These are phyloP conservation scores for Pisolithus marmoratus DNA, from an alignment of 768 basidiomycete genomes.

Conservation along the genomic window DNA sequence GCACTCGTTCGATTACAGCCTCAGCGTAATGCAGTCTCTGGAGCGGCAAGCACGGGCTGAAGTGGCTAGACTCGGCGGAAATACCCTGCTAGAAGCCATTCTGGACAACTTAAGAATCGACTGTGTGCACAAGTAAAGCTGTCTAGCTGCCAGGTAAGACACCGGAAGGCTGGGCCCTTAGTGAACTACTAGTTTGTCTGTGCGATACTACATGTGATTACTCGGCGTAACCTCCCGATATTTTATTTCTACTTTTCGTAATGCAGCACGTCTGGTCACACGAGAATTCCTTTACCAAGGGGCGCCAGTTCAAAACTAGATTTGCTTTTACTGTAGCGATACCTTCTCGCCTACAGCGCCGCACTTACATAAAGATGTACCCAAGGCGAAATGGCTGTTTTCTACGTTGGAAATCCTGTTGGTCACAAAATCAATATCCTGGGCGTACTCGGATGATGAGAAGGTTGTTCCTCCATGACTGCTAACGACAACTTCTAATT, in stretches of 20 bases:
- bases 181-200: no score
- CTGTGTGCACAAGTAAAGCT: conserved; percentile 1
- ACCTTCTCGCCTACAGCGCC: no score
- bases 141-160: no score
- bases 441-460: neutral
- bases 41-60: conserved; percentile 65
- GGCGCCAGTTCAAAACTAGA: no score
- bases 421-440: neutral
- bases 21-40: conserved; percentile 58
- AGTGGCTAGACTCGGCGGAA: conserved; percentile 73
- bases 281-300: no score
- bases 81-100: conserved; percentile 51
- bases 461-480: neutral
- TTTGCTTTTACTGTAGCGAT: no score
- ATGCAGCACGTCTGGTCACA: no score
- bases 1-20: conserved; percentile 83
- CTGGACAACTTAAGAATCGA: conserved; percentile 46
- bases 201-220: no score
- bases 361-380: no score
- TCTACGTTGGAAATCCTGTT: neutral
- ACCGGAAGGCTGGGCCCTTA: no score
- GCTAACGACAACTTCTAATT: neutral
- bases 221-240: no score
- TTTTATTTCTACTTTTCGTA: no score
- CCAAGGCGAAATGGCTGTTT: neutral